phyloP scores from a whole-genome alignment of 1,284 basidiomycete species.

The Rhodofomes roseus region DNA sequence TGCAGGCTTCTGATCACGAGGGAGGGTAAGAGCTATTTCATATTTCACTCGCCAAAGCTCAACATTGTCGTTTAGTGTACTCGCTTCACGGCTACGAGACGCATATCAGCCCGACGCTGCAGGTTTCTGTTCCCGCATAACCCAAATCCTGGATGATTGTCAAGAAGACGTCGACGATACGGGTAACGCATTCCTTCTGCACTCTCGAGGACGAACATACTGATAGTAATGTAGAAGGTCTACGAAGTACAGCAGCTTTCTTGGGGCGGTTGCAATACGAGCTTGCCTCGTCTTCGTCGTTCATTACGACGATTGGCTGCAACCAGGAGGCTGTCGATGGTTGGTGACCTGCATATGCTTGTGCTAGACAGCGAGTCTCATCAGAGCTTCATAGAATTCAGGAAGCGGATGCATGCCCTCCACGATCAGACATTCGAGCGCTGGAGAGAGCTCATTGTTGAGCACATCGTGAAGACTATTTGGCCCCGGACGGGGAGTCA shows the following conservation, averaged over 20 bases:
- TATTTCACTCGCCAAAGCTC: not conserved
- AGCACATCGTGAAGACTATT: conserved; percentile 17
- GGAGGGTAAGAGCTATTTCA: conserved; percentile 29
- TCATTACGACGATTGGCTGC: conserved; percentile 43
- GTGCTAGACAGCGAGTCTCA: conserved; percentile 4
- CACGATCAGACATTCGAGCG: conserved; percentile 40
- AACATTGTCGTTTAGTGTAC: conserved; percentile 26
- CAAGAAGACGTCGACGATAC: conserved; percentile 28
- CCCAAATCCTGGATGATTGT: conserved; percentile 34
- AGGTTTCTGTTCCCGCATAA: conserved; percentile 37
- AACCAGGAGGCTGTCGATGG: conserved; percentile 34
- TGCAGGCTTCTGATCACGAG: conserved; percentile 33
- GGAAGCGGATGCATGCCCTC: conserved; percentile 32
- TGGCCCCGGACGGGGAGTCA: not conserved
- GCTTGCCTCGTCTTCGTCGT: conserved; percentile 38
- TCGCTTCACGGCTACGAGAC: conserved; percentile 36
- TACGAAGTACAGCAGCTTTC: conserved; percentile 34
- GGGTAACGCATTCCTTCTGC: conserved; percentile 26
- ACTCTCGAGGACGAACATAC: no score
- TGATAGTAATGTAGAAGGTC: conserved; percentile 6
- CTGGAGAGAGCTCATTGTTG: conserved; percentile 47
- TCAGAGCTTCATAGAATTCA: conserved; percentile 38
- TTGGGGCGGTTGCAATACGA: conserved; percentile 34
- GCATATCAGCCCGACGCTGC: conserved; percentile 48
- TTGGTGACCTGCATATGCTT: conserved; percentile 20